phyloP scores from a whole-genome alignment of 2,329 filamentous ascomycete species.

The Penicillium sp. region DNA sequence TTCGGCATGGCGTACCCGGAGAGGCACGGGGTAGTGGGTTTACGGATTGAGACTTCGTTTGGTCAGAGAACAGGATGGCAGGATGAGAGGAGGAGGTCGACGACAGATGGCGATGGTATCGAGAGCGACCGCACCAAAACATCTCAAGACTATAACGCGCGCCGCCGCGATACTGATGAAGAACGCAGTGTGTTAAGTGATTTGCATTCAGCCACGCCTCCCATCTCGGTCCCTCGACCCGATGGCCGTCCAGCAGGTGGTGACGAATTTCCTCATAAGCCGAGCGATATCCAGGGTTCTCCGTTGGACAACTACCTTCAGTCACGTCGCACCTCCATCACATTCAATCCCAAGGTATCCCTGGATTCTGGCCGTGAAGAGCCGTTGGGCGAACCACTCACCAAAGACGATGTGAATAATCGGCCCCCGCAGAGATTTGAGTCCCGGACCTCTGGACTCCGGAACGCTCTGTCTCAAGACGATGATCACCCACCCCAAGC shows the following conservation, averaged over 20 bases:
- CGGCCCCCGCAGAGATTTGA: conserved; percentile 30
- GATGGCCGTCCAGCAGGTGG: conserved; percentile 32
- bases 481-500: conserved; percentile 23
- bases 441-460: conserved; percentile 35
- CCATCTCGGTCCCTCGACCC: conserved; percentile 46
- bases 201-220: conserved; percentile 44
- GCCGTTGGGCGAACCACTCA: conserved; percentile 41
- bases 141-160: conserved; percentile 34
- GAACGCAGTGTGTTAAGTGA: conserved; percentile 40
- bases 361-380: conserved; percentile 42
- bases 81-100: conserved; percentile 23
- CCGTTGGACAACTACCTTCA: conserved; percentile 45
- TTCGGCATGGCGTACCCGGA: conserved; percentile 41
- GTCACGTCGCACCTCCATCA: conserved; percentile 43
- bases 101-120: conserved; percentile 35
- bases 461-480: conserved; percentile 38
- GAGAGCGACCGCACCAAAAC: conserved; percentile 39
- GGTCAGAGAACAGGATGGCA: conserved; percentile 29
- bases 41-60: conserved; percentile 44
- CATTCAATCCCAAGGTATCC: conserved; percentile 43
- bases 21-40: conserved; percentile 34
- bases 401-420: conserved; percentile 29
- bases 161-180: conserved; percentile 40
- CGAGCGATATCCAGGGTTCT: conserved; percentile 37
- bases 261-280: conserved; percentile 37